Evolutionary conservation across 2,329 filamentous ascomycete species (phyloP).

Genomic region (Colletotrichum sp.): DNA sequence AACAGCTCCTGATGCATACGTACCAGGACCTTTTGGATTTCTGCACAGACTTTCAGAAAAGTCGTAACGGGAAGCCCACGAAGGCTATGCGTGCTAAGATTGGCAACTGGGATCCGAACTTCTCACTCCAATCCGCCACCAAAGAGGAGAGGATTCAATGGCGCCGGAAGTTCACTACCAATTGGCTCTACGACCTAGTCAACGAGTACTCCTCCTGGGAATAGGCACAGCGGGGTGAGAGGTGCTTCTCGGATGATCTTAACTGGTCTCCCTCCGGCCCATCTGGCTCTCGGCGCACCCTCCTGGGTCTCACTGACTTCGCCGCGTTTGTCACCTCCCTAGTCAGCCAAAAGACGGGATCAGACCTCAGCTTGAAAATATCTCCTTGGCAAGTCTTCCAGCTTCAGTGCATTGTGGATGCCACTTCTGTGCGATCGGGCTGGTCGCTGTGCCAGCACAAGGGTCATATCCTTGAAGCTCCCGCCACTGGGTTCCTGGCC

Average conservation of each 20-base stretch:
- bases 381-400: constrained; percentile 52
- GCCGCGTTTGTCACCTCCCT: constrained; percentile 44
- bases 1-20: constrained; percentile 45
- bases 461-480: constrained; percentile 38
- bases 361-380: constrained; percentile 42
- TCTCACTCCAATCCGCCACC: constrained; percentile 39
- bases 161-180: constrained; percentile 53
- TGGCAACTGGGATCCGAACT: constrained; percentile 42
- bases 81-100: constrained; percentile 44
- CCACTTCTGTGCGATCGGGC: constrained; percentile 44
- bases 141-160: constrained; percentile 44
- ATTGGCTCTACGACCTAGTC: constrained; percentile 56
- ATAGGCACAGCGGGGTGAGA: constrained; percentile 38
- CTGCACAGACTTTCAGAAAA: constrained; percentile 47
- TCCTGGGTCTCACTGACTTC: constrained; percentile 52
- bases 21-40: constrained; percentile 50
- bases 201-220: constrained; percentile 46
- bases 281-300: constrained; percentile 22
- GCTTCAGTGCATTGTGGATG: constrained; percentile 54
- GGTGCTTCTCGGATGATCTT: constrained; percentile 22
- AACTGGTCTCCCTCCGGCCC: neutral
- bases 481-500: constrained; percentile 6
- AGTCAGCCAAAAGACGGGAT: constrained; percentile 45
- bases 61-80: constrained; percentile 48
- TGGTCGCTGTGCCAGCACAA: constrained; percentile 38